Conservation (phyloP, 495 filamentous ascomycete genomes). For the Achaetomiella virescens region DNA sequence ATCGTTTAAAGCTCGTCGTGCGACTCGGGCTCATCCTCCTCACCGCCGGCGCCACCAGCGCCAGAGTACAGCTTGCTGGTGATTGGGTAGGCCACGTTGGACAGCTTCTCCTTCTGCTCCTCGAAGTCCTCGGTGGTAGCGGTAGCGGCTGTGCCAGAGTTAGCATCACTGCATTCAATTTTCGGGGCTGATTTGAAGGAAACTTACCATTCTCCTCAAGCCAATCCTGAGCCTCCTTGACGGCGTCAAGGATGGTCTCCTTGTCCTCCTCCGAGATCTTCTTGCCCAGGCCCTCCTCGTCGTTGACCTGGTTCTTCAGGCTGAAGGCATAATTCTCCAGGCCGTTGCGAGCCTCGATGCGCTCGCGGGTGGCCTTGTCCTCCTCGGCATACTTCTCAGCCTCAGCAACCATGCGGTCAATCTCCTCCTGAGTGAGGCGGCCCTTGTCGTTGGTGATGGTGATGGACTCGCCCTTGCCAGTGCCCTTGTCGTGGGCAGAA, state of each 20-base stretch:
- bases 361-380: slow-evolving; percentile 92
- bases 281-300: slow-evolving; percentile 89
- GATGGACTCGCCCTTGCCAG: slow-evolving; percentile 92
- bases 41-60: slow-evolving; percentile 53
- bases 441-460: slow-evolving; percentile 99
- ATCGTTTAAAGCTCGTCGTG: slow-evolving; percentile 85
- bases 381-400: slow-evolving; percentile 98
- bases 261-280: slow-evolving; percentile 99
- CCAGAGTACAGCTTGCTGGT: slow-evolving; percentile 92
- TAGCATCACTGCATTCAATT: slow-evolving; percentile 11
- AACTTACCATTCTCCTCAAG: slow-evolving; percentile 74
- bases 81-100: slow-evolving; percentile 93
- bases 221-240: slow-evolving; percentile 98
- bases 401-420: slow-evolving; percentile 95
- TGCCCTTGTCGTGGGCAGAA: slow-evolving; percentile 91
- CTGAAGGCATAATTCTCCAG: slow-evolving; percentile 96
- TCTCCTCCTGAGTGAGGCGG: slow-evolving; percentile 90
- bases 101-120: slow-evolving; percentile 99
- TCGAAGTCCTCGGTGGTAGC: slow-evolving; percentile 92
- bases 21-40: slow-evolving; percentile 64
- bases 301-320: slow-evolving; percentile 98
- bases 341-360: slow-evolving; percentile 91
- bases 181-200: background rate
- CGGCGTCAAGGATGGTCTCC: slow-evolving; percentile 89
- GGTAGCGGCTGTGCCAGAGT: slow-evolving; percentile 49